Evolutionary conservation across 176 grass and related monocot species (phyloP).

Genomic region (Avena sativa): DNA sequence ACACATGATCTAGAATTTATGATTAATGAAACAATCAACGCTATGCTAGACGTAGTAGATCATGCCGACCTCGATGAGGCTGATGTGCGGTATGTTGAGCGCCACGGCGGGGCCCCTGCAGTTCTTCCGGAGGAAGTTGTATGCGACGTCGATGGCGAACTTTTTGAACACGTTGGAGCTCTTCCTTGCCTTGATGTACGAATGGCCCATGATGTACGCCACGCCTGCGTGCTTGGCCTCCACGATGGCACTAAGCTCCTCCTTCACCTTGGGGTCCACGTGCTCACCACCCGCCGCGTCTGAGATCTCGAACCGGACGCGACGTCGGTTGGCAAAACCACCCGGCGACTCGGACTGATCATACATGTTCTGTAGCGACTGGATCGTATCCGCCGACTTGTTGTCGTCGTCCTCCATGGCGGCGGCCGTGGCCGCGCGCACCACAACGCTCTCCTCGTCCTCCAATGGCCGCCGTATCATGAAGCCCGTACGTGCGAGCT

Average conservation of each 20-base stretch:
- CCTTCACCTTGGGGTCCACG: slow-evolving; percentile 45
- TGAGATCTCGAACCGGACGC: slow-evolving; percentile 54
- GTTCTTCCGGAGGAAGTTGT: slow-evolving; percentile 74
- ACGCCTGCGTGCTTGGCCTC: slow-evolving; percentile 67
- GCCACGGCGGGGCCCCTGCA: slow-evolving; percentile 56
- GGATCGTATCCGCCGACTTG: slow-evolving; percentile 50
- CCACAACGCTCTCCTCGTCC: slow-evolving; percentile 39
- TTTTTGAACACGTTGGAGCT: slow-evolving; percentile 66
- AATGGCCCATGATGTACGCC: slow-evolving; percentile 70
- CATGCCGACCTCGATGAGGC: too few relatives aligned
- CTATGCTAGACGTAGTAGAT: too few relatives aligned
- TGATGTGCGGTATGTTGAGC: too few relatives aligned
- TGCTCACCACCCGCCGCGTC: neutral
- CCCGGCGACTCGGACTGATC: slow-evolving; percentile 54
- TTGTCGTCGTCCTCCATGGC: neutral
- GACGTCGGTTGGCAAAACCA: slow-evolving; percentile 30
- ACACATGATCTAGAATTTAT: too few relatives aligned
- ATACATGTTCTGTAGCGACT: slow-evolving; percentile 56
- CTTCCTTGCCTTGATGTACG: slow-evolving; percentile 70
- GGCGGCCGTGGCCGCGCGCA: slow-evolving; percentile 22
- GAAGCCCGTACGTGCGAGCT: too few relatives aligned
- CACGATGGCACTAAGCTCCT: slow-evolving; percentile 47
- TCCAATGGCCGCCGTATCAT: neutral
- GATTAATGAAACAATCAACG: too few relatives aligned
- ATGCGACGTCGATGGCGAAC: slow-evolving; percentile 63